phyloP scores from a whole-genome alignment of 495 filamentous ascomycete species.

The Penicillium paradoxum region DNA sequence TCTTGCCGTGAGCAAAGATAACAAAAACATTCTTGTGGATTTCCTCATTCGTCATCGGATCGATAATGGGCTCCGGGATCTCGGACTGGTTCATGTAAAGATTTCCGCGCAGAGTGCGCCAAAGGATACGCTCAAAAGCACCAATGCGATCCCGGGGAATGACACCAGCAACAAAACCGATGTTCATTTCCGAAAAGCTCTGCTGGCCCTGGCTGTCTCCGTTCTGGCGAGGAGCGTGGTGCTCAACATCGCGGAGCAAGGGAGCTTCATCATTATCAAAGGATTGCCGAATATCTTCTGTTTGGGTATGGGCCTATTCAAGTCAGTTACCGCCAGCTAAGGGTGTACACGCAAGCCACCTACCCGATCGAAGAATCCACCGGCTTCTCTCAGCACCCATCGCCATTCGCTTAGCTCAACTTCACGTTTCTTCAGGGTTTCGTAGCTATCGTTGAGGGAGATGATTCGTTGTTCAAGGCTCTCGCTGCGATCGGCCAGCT shows the following conservation, averaged over 20 bases:
- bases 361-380: conserved; percentile 90
- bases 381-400: conserved; percentile 92
- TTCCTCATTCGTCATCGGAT: conserved; percentile 85
- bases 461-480: conserved; percentile 86
- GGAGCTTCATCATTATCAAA: conserved; percentile 83
- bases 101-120: conserved; percentile 94
- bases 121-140: conserved; percentile 94
- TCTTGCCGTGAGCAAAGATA: conserved; percentile 97
- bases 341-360: conserved; percentile 8
- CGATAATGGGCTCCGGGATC: conserved; percentile 89
- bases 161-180: conserved; percentile 99
- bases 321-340: conserved; percentile 20
- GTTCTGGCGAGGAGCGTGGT: conserved; percentile 56
- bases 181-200: conserved; percentile 93
- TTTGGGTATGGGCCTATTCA: conserved; percentile 74
- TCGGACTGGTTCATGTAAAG: conserved; percentile 99
- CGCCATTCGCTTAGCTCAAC: conserved; percentile 96
- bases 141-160: conserved; percentile 90
- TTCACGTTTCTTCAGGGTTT: conserved; percentile 95
- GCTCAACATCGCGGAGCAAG: conserved; percentile 80
- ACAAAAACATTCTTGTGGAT: conserved; percentile 98
- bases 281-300: conserved; percentile 90
- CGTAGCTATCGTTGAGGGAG: conserved; percentile 93
- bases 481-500: conserved; percentile 85
- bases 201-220: conserved; percentile 69